Conservation (phyloP, 257 asterid genomes). For the Petunia secreta region DNA sequence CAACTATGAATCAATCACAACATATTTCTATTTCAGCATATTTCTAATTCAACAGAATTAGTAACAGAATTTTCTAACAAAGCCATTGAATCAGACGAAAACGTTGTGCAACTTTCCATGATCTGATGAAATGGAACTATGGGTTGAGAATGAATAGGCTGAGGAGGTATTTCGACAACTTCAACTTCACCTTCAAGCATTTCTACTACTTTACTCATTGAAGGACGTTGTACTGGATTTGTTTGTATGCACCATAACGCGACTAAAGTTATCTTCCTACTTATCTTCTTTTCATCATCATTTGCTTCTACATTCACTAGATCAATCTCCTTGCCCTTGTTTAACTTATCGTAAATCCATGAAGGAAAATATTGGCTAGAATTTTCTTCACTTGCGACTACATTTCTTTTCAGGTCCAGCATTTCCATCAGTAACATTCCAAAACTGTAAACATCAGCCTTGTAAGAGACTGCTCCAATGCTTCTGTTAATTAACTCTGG, state of each 20-base stretch:
- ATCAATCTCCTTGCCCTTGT: not conserved
- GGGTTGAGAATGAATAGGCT: not conserved
- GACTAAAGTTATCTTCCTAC: not conserved
- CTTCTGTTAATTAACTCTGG: not conserved
- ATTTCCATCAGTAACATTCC: constrained; percentile 23
- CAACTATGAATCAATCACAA: not conserved
- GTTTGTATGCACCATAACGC: not conserved
- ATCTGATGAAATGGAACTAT: not conserved
- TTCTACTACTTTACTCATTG: not conserved
- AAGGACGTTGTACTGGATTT: constrained; percentile 1
- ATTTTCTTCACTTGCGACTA: not conserved
- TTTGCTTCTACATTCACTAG: not conserved
- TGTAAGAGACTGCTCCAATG: not conserved
- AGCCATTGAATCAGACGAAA: constrained; percentile 16
- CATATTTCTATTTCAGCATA: not conserved
- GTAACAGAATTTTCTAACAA: not conserved
- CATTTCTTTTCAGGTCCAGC: not conserved
- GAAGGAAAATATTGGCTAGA: constrained; percentile 19
- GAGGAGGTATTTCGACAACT: not conserved
- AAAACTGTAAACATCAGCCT: constrained; percentile 18
- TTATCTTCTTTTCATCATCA: not conserved
- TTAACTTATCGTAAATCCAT: not conserved
- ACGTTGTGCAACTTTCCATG: not conserved
- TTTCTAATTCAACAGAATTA: not conserved
- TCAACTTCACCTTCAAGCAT: constrained; percentile 17